Conservation (phyloP, 768 basidiomycete genomes). For the Sistotremastrum niveocremeum region DNA sequence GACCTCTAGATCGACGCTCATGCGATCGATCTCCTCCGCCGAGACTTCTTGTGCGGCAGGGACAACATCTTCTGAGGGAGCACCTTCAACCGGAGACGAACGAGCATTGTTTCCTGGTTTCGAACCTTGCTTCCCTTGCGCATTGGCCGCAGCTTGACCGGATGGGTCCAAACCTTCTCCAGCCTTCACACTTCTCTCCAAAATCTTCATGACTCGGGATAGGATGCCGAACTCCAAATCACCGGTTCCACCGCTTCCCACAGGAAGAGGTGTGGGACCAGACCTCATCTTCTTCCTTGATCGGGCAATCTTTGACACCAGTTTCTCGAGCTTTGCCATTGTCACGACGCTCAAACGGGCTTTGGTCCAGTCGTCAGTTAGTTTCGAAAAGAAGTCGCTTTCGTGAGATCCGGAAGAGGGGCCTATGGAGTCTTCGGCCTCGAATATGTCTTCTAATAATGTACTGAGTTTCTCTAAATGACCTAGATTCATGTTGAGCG, state of each 20-base stretch:
- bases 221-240: constrained; percentile 54
- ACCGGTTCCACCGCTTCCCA: constrained; percentile 47
- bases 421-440: constrained; percentile 54
- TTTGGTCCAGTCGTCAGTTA: constrained; percentile 45
- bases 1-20: constrained; percentile 40
- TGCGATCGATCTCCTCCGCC: constrained; percentile 35
- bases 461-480: constrained; percentile 66
- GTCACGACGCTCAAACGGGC: constrained; percentile 43
- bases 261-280: constrained; percentile 30
- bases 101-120: constrained; percentile 24
- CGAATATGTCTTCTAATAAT: constrained; percentile 74
- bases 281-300: constrained; percentile 59
- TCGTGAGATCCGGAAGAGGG: too few species aligned
- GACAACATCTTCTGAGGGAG: constrained; percentile 13
- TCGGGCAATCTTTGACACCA: constrained; percentile 51
- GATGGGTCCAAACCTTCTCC: constrained; percentile 72
- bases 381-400: constrained; percentile 52
- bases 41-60: constrained; percentile 19
- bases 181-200: constrained; percentile 67
- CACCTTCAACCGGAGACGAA: constrained; percentile 21
- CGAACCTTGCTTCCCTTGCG: constrained; percentile 12
- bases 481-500: constrained; percentile 19
- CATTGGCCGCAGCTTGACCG: constrained; percentile 14
- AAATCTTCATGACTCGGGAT: constrained; percentile 54
- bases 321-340: constrained; percentile 56